These are phyloP conservation scores for Vaccinium vitisidaea DNA, from an alignment of 148 eudicot species.

Conservation along the genomic window DNA sequence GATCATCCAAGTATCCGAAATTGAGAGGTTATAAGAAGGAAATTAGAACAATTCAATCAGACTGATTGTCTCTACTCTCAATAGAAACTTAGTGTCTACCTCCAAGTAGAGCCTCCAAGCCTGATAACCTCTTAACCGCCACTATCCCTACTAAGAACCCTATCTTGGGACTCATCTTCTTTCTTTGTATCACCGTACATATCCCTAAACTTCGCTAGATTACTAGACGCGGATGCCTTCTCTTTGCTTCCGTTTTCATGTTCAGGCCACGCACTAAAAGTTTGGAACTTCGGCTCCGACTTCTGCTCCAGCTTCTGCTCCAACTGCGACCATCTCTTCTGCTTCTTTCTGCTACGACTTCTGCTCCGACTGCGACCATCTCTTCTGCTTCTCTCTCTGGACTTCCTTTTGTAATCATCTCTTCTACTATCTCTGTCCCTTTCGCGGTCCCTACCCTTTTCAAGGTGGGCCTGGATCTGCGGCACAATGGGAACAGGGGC, in stretches of 20 bases:
- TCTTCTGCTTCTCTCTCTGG: slow-evolving; percentile 57
- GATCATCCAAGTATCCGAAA: neutral
- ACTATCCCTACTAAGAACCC: neutral
- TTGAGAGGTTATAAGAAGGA: neutral
- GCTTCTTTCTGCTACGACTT: no score
- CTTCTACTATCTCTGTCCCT: slow-evolving; percentile 52
- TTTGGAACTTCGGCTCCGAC: slow-evolving; percentile 55
- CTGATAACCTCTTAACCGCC: neutral
- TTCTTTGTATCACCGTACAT: neutral
- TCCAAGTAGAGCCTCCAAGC: neutral
- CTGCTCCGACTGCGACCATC: slow-evolving; percentile 53
- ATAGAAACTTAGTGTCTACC: neutral
- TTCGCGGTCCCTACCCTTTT: slow-evolving; percentile 24
- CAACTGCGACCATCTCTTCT: no score
- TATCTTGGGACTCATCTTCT: neutral
- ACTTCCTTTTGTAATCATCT: slow-evolving; percentile 51
- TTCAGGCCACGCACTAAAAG: slow-evolving; percentile 14
- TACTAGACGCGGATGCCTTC: slow-evolving; percentile 53
- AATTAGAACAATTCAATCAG: neutral
- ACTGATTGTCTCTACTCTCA: neutral
- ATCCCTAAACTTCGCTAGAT: neutral
- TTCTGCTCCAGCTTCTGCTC: slow-evolving; percentile 38
- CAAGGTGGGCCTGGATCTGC: slow-evolving; percentile 62
- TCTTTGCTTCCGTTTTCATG: slow-evolving; percentile 44
- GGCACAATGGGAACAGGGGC: slow-evolving; percentile 83